These are phyloP conservation scores for Corinectria fuckeliana DNA, from an alignment of 2,329 filamentous ascomycete genomes.

Conservation along the genomic window DNA sequence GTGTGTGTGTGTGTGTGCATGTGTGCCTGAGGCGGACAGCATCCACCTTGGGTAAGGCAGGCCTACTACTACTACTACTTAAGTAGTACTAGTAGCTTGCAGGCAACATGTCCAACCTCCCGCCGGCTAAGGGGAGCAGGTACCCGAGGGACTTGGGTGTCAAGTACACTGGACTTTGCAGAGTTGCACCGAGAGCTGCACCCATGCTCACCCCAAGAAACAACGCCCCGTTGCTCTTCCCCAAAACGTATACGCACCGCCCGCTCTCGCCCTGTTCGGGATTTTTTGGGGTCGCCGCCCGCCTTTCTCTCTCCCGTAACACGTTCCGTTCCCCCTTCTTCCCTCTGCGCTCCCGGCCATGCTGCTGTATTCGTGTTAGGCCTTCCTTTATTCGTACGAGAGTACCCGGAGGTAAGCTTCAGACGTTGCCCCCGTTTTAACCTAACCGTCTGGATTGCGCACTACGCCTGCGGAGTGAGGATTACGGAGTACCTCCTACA, in stretches of 20 bases:
- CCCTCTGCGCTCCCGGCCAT: constrained; percentile 20
- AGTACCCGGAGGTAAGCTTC: too few relatives aligned
- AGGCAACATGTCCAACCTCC: too few relatives aligned
- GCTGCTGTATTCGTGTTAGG: constrained; percentile 16
- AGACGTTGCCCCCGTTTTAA: constrained; percentile 14
- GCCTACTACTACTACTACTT: neutral
- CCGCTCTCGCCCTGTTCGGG: constrained; percentile 32
- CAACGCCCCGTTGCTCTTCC: constrained; percentile 29
- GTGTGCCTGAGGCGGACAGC: too few relatives aligned
- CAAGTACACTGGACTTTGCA: constrained; percentile 8
- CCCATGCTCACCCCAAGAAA: constrained; percentile 31
- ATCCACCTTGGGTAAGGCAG: neutral
- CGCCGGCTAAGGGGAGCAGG: neutral
- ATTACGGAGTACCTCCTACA: neutral
- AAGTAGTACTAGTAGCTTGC: neutral
- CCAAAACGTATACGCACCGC: constrained; percentile 37
- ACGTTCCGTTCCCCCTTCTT: constrained; percentile 30
- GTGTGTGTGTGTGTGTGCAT: too few relatives aligned
- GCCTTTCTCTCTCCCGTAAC: constrained; percentile 32
- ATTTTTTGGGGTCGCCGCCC: constrained; percentile 31
- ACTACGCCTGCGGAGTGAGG: neutral
- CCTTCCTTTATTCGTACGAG: neutral
- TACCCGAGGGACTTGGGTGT: constrained; percentile 5
- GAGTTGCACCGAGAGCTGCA: too few relatives aligned
- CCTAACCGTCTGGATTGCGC: neutral